Evolutionary conservation across 1,139 yeast genomes (phyloP).

Genomic region (Candida dubliniensis): DNA sequence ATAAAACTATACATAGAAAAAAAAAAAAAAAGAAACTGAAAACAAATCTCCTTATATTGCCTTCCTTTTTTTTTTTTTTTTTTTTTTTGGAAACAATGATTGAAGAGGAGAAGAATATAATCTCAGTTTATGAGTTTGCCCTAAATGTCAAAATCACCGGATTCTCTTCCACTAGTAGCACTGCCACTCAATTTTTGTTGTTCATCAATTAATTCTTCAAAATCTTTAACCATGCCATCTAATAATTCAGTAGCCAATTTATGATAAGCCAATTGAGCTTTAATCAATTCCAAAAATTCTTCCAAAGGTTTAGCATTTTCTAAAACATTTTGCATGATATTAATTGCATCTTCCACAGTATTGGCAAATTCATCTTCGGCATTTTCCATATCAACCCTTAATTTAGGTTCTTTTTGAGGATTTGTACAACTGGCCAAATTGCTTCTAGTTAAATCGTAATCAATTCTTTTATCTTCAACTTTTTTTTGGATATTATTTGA

Average conservation of each 20-base stretch:
- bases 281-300: constrained; percentile 66
- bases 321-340: constrained; percentile 79
- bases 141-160: constrained; percentile 49
- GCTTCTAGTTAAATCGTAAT: constrained; percentile 77
- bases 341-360: constrained; percentile 86
- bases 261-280: constrained; percentile 83
- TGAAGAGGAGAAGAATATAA: neutral
- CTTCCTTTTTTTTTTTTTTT: too few species aligned
- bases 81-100: too few species aligned
- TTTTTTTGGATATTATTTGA: constrained; percentile 71
- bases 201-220: constrained; percentile 61
- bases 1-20: neutral
- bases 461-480: constrained; percentile 77
- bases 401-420: constrained; percentile 74
- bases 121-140: neutral
- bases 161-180: constrained; percentile 29
- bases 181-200: constrained; percentile 23
- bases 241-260: constrained; percentile 72
- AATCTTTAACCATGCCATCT: constrained; percentile 63
- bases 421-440: constrained; percentile 62
- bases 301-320: constrained; percentile 72
- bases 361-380: constrained; percentile 91
- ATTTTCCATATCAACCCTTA: constrained; percentile 76
- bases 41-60: neutral
- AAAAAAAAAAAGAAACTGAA: constrained; percentile 2